Base-by-base conservation (phyloP, 257 asterid genomes). In the Scutellaria galericulata region DNA sequence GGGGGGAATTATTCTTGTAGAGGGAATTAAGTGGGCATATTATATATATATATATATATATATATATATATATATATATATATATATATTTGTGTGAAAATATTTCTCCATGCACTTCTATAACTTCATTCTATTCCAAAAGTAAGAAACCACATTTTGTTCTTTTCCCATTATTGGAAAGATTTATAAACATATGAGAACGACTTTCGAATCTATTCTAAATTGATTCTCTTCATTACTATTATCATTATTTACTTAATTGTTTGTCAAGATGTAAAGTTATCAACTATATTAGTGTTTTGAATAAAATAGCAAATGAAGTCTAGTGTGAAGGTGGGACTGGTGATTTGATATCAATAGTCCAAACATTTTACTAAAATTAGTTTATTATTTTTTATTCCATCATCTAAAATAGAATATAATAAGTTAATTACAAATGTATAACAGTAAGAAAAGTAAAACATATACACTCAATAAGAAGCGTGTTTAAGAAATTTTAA, bases 131-230 rank as follows among this genome's bases (percentile, higher is more conserved):
- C 37, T 75, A 77, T 71, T 72, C 81, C 74, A 45, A 42, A 57
- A 41, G 54, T 64, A 41, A 14, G 37, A 78, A 60, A 56, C 59
- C 61, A 48, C 68, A 40, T 57, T 14, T 55, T 75, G 80, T 81
- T 76, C 81, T 73, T 84, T 83, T 73, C 78, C 82, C 77, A 73
- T 81, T 78, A 81, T 81, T 78, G 60, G 85, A 37, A 76, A 73
- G 54, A 70, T 73, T 73, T 53, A 61, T 57, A 75, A 71, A 51
- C 37, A 54, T 8, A 60, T 52, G 14, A 13, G 31, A 61, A 27
- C 14, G 50, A 27, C 6, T 56, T 55, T 69, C 2, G 73, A 73
- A 76, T 72, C 77, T 27, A 73, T 68, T 77, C 48, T 9, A 35
- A 37, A 2, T 14, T 40, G 37, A 31, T 31, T 31, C 5, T 31